These are phyloP conservation scores for Leccinum fuscescens DNA, from an alignment of 1,284 basidiomycete species.

Conservation along the genomic window DNA sequence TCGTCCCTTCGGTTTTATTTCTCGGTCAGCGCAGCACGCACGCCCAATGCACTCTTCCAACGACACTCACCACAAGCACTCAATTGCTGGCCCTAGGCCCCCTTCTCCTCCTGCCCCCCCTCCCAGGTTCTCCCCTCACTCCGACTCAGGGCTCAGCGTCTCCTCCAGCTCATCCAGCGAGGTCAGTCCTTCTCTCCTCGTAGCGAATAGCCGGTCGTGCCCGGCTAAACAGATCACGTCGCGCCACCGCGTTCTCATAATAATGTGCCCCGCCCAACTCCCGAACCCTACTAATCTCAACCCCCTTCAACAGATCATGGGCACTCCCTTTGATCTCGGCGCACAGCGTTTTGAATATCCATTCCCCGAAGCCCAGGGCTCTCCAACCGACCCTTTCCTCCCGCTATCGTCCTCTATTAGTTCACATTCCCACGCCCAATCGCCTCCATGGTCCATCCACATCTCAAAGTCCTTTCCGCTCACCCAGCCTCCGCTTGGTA, in stretches of 20 bases:
- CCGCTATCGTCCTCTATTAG: slow-evolving; percentile 23
- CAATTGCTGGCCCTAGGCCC: background rate
- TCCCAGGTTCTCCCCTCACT: slow-evolving; percentile 18
- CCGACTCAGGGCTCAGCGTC: slow-evolving; percentile 32
- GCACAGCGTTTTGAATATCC: slow-evolving; percentile 34
- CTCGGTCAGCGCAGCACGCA: slow-evolving; percentile 17
- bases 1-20: slow-evolving; percentile 9
- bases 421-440: slow-evolving; percentile 26
- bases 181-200: slow-evolving; percentile 20
- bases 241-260: background rate
- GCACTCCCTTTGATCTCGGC: slow-evolving; percentile 35
- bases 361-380: slow-evolving; percentile 33
- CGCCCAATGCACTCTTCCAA: slow-evolving; percentile 24
- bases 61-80: slow-evolving; percentile 3
- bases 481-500: slow-evolving; percentile 26
- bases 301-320: slow-evolving; percentile 26
- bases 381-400: slow-evolving; percentile 27
- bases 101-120: slow-evolving; percentile 4
- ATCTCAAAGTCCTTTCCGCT: slow-evolving; percentile 32
- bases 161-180: slow-evolving; percentile 33
- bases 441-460: slow-evolving; percentile 29
- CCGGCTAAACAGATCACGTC: slow-evolving; percentile 17
- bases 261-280: background rate
- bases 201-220: slow-evolving; percentile 12
- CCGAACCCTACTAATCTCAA: slow-evolving; percentile 14